phyloP scores from a whole-genome alignment of 2,329 filamentous ascomycete species.

The Botrytis tulipae region DNA sequence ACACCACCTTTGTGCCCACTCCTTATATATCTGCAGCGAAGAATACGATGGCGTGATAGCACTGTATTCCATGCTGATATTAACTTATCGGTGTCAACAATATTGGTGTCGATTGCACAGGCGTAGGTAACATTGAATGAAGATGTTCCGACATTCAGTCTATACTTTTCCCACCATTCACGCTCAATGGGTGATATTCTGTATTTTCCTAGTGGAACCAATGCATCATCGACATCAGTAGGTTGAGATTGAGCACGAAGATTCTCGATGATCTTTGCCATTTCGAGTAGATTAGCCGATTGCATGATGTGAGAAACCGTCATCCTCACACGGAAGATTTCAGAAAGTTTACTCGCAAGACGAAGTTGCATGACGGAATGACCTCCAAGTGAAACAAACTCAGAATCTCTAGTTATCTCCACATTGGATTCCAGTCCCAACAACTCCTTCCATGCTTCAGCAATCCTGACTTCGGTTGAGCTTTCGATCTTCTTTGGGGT shows the following conservation, averaged over 20 bases:
- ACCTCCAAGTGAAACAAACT: constrained; percentile 36
- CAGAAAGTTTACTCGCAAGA: constrained; percentile 25
- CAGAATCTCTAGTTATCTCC: constrained; percentile 25
- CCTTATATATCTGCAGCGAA: constrained; percentile 22
- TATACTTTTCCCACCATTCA: constrained; percentile 22
- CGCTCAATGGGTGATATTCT: constrained; percentile 20
- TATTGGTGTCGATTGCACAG: constrained; percentile 5
- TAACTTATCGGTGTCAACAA: constrained; percentile 28
- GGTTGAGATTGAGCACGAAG: not conserved
- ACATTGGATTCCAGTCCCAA: constrained; percentile 21
- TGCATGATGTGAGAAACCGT: constrained; percentile 29
- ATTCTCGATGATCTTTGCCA: constrained; percentile 12
- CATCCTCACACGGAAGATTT: constrained; percentile 22
- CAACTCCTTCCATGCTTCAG: constrained; percentile 23
- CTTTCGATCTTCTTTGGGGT: not conserved
- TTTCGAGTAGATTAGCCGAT: constrained; percentile 3
- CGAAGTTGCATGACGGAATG: constrained; percentile 35
- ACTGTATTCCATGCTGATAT: constrained; percentile 31
- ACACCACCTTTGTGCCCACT: not conserved
- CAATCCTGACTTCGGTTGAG: constrained; percentile 15
- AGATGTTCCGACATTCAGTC: constrained; percentile 22
- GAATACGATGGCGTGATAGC: constrained; percentile 19
- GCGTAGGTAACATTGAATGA: constrained; percentile 37
- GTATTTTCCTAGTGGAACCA: constrained; percentile 2
- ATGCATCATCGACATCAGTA: not conserved